Evolutionary conservation across 257 asterid genomes (phyloP), one percentile per base, ranked within the genome.

Genomic region (Orobanche coerulescens): DNA sequence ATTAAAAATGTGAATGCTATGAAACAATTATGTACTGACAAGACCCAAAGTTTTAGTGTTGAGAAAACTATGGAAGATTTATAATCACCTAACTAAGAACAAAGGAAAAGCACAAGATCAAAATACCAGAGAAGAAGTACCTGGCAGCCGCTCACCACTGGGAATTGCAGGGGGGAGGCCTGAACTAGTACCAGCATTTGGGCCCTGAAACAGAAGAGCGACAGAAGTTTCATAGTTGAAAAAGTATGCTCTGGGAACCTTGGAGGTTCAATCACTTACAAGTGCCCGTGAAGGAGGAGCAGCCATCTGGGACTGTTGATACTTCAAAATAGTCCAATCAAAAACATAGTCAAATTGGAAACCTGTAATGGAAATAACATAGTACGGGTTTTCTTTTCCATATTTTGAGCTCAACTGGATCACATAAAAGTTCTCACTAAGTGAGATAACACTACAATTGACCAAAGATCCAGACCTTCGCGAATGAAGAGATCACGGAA

Each of bases 241-340:
- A 22, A 40, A 59, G 39, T 43, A 20, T 25, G 63, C 7, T 56
- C 48, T 18, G 31, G 60, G 56, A 42, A 25, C 19, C 3, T 15
- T 46, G 39, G 30, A 50, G 55, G 50, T 26, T 28, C 16, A 26
- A 48, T 54, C 48, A 78, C 91, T 82, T 84, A 91, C 96, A 73
- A 65, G 78, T 60, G 80, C 60, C 46, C 92, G 84, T 31, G 96
- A 71, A 70, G 95, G 89, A 65, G 95, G 86, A 75, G 94, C 78
- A 26, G 94, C 78, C 81, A 86, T 82, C 78, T 89, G 97, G 1
- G 98, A 83, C 74, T 91, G 98, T 76, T 85, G 98, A 71, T 85
- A 91, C 83, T 85, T 91, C 83, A 91, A 78, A 40, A 91, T 91
- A 60, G 98, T 91, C 98, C 98, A 88, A 77, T 91, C 98, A 78